Evolutionary conservation across 306 rosid species (phyloP), one percentile per base, ranked within the genome.

Genomic region (Castanea mollissima): DNA sequence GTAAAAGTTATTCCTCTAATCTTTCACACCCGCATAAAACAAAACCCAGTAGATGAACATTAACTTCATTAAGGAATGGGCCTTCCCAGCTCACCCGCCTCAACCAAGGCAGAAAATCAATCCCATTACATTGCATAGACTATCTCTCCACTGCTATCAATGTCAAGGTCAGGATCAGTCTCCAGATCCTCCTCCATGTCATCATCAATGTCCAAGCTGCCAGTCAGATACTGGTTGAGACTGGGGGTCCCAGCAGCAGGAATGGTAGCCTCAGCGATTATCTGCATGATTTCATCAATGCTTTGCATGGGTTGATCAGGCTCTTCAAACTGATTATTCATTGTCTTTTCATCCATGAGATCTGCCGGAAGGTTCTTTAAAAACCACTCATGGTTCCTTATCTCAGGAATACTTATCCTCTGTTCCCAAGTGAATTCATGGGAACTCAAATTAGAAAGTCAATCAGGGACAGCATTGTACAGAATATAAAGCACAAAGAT

Each of bases 121-220:
- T 38, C n/a, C 55, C 2, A 31, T 88, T 87, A 92, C 91, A 95
- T 78, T 60, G 99, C 99, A 82, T 91, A 95, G 1, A 95, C 95
- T 65, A 90, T 86, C 76, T 94, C 97, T 73, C 99, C 98, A 18
- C 97, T 95, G 87, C 98, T 95, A 84, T 95, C 97, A 11, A 89
- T 76, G 78, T 95, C 97, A 46, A 95, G 91, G 68, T 95, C 98
- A 3, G 97, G 92, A 79, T 92, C 99, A 1, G 87, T 69, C 70
- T 94, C 99, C 4, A 83, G 79, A 80, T 94, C 97, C 83, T 92
- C 98, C 5, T 91, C 99, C 99, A 91, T 92, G 86, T 95, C 97
- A 5, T 92, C 93, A 18, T 93, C 99, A 2, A 94, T 88, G 76
- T 94, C 99, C 84, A 92, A 89, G 86, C 94, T 89, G 52, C 93